Evolutionary conservation across 805 yeast species (phyloP).

Genomic region (Kazachstania psychrophila): DNA sequence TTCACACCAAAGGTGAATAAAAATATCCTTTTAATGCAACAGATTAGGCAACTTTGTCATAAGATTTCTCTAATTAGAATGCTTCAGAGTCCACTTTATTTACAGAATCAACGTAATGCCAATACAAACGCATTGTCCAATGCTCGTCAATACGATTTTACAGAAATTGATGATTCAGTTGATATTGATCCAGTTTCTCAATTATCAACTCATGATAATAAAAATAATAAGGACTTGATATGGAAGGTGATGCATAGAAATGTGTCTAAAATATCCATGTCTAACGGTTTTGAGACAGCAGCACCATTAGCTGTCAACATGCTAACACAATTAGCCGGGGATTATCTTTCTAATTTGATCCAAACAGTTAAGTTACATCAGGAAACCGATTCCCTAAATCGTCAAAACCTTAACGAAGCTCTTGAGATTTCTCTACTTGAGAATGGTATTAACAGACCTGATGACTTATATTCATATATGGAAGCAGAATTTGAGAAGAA

Average conservation of each 20-base stretch:
- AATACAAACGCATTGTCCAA: conserved; percentile 15
- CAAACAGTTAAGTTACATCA: conserved; percentile 59
- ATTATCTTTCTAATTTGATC: conserved; percentile 65
- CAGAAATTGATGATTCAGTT: conserved; percentile 44
- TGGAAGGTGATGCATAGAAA: conserved; percentile 57
- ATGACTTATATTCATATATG: conserved; percentile 62
- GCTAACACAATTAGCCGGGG: conserved; percentile 75
- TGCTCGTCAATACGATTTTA: conserved; percentile 26
- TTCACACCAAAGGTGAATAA: conserved; percentile 49
- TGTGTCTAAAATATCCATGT: conserved; percentile 76
- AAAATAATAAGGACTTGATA: conserved; percentile 49
- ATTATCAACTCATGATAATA: conserved; percentile 54
- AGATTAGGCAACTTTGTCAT: conserved; percentile 77
- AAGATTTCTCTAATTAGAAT: conserved; percentile 81
- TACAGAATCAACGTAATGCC: conserved; percentile 12
- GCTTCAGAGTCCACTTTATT: conserved; percentile 47
- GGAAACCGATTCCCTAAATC: conserved; percentile 45
- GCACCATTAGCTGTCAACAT: conserved; percentile 70
- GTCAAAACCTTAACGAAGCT: conserved; percentile 33
- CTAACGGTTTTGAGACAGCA: conserved; percentile 81
- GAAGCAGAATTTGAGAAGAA: conserved; percentile 66
- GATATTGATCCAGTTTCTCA: conserved; percentile 83
- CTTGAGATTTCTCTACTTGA: conserved; percentile 61
- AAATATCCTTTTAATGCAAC: conserved; percentile 75
- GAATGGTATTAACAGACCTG: conserved; percentile 78